Percentiles rank a stretch among this genome's conserved stretches.
Conservation (phyloP, 176 grass and related monocot genomes). For the Miscanthus lutarioriparius region DNA sequence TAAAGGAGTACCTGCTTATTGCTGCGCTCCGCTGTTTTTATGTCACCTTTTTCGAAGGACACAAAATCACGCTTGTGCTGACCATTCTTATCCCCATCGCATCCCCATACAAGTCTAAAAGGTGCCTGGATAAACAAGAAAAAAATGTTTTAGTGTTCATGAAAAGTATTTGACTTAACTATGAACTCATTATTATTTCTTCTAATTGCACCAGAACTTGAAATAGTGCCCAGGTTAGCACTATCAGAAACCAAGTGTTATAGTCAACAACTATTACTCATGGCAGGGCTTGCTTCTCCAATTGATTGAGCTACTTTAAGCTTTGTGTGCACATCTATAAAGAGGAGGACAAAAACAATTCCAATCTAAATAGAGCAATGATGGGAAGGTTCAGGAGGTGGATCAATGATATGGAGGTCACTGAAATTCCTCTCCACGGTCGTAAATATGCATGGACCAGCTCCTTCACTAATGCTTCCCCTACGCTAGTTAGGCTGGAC, state of each 20-base stretch:
- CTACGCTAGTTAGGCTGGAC: too few relatives aligned
- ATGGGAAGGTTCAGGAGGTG: too few relatives aligned
- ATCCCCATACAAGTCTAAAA: slow-evolving; percentile 90
- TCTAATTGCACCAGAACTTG: slow-evolving; percentile 5
- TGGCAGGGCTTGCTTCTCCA: not conserved
- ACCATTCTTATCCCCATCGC: slow-evolving; percentile 86
- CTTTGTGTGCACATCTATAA: not conserved
- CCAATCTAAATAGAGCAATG: too few relatives aligned
- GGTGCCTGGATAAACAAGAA: slow-evolving; percentile 36
- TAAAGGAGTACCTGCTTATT: slow-evolving; percentile 78
- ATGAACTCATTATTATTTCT: slow-evolving; percentile 5
- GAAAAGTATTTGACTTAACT: slow-evolving; percentile 2
- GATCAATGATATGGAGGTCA: too few relatives aligned
- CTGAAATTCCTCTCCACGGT: too few relatives aligned
- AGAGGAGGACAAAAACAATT: too few relatives aligned
- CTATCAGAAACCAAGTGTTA: not conserved
- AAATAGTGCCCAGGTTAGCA: not conserved
- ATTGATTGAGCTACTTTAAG: not conserved
- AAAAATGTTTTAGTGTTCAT: not conserved
- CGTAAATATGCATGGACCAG: too few relatives aligned
- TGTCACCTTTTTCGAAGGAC: slow-evolving; percentile 98
- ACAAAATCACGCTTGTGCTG: slow-evolving; percentile 97
- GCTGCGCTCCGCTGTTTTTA: slow-evolving; percentile 94
- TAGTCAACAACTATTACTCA: not conserved
- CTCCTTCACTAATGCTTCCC: too few relatives aligned